Conservation (phyloP, 2,329 filamentous ascomycete genomes). For the Penicillium sp. region DNA sequence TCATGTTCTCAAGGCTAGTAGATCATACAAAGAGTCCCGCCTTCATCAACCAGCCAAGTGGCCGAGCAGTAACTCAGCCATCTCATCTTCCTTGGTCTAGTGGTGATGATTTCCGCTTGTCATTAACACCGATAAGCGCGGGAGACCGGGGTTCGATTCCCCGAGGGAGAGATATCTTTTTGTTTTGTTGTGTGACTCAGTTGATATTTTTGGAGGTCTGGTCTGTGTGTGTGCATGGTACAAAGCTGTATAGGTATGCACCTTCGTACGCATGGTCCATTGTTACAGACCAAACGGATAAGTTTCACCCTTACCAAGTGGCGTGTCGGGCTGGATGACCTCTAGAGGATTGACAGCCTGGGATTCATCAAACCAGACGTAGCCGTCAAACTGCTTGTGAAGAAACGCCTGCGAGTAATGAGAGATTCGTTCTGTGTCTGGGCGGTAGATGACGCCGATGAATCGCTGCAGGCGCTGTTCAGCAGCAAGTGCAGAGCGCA, state of each 20-base stretch:
- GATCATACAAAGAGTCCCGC: not conserved
- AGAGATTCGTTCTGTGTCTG: constrained; percentile 51
- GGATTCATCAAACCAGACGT: constrained; percentile 54
- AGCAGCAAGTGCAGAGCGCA: constrained; percentile 40
- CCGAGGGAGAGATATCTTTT: constrained; percentile 28
- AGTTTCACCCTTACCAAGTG: constrained; percentile 49
- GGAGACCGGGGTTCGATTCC: constrained; percentile 41
- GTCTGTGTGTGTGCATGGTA: no score
- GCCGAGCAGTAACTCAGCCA: constrained; percentile 25
- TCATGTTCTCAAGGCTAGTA: no score
- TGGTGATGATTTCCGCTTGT: constrained; percentile 35
- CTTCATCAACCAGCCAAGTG: constrained; percentile 25
- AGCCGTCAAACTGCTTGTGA: constrained; percentile 53
- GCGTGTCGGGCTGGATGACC: constrained; percentile 46
- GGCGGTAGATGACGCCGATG: constrained; percentile 57
- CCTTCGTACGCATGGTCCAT: not conserved
- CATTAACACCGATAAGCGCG: constrained; percentile 31
- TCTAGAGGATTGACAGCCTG: constrained; percentile 50
- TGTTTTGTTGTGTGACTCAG: not conserved
- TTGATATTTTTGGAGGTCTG: no score
- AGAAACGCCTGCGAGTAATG: constrained; percentile 53
- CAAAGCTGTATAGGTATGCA: no score
- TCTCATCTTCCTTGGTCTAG: constrained; percentile 31
- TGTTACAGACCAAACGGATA: constrained; percentile 54
- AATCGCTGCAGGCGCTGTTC: constrained; percentile 51